Evolutionary conservation across 495 filamentous ascomycete species (phyloP), one percentile per base, ranked within the genome.

Genomic region (Penicillium diatomitis): DNA sequence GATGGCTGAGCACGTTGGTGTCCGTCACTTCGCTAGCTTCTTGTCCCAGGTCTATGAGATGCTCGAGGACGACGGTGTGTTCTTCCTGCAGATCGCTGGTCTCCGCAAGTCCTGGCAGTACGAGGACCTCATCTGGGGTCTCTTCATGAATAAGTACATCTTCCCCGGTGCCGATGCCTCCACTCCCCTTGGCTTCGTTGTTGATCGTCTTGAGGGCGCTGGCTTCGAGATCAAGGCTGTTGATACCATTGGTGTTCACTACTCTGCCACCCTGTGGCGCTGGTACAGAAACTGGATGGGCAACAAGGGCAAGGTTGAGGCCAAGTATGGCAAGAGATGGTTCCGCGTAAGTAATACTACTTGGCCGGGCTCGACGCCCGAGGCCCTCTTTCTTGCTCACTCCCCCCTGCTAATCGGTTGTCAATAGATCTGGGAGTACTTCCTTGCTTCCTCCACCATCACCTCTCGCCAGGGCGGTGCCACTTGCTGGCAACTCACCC

Each of bases 221-320:
- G 82, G 82, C 28, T 86, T 79, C 46, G 75, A 79, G 55, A 68
- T 79, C 54, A 79, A 77, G 64, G 59, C 66, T 37, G 62, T 91
- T 55, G 88, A 96, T 62, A 96, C 88, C 43, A 81, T 95, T 56
- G 90, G 90, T 57, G 90, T 98, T 37, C 92, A 98, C 73, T 98
- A 98, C 70, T 95, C 88, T 34, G 89, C 90, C 44, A 98, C 92
- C 33, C 72, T 98, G 39, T 98, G 92, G 92, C 82, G 88, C 62
- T 98, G 92, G 92, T 98, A 98, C 75, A 78, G 92, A 56, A 98
- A 98, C 77, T 98, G 92, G 92, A 77, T 97, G 66, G 92, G 77
- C 65, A 98, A 97, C 78, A 77, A 80, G 50, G 90, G 96, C 52
- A 96, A 96, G 76, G 86, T 97, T 32, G 78, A 85, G 64, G 89